Evolutionary conservation across 768 basidiomycete species (phyloP), one percentile per base, ranked within the genome.

Genomic region (Tulasnella sp.): DNA sequence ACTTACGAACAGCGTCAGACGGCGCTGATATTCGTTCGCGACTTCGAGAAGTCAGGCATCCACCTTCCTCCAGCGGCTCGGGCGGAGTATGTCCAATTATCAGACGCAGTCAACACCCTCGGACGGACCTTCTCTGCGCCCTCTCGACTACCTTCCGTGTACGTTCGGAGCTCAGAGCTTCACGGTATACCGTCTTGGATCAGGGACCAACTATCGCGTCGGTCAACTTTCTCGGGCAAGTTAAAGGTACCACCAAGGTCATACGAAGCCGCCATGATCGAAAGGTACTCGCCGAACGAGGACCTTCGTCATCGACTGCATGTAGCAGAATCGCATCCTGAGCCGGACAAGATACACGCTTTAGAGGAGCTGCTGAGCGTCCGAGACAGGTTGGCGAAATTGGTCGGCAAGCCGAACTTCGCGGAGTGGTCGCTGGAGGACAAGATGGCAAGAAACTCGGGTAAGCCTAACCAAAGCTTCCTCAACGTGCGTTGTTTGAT

Each of bases 21-120:
- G 7, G 96, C 98, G 39, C 87, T 93, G 32, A 96, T 96, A 79
- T 99, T 99, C 85, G 92, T 95, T 89, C 89, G 93, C 70, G 98
- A 99, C 87, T 99, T 99, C 84, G 94, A 98, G 83, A 96, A 96
- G 84, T 99, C 96, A 18, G 97, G 95, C 11, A 96, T 99, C 80
- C 89, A 96, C 83, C 88, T 99, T 16, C 92, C 95, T 13, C 89
- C 91, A 0, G 87, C 87, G 13, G 87, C 95, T 81, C 89, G 98
- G 55, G 86, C 90, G 46, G 90, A 89, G 79, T 98, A 98, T 80
- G 95, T 99, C 23, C 89, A 92, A 0, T 86, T 98, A 15, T 98
- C 96, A 3, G 94, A 96, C 18, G 91, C 94, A 77, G 93, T 99
- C 78, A 87, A 97, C 29, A 86, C 91, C 0, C 91, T 98, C 16